phyloP scores from a whole-genome alignment of 352 stramenopile species.

The Phytophthora pinifolia region DNA sequence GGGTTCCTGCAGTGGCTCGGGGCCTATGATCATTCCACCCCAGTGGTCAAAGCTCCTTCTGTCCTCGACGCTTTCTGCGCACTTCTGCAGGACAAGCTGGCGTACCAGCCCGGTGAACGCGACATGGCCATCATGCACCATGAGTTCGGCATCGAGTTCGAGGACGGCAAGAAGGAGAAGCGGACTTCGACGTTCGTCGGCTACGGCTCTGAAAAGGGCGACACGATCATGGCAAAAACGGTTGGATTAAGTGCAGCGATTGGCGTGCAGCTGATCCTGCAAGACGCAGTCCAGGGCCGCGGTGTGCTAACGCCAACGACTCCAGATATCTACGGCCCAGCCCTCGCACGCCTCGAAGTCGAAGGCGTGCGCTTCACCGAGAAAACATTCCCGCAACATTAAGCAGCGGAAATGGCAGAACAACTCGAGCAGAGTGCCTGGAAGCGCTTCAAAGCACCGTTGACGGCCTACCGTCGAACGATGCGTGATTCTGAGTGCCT shows the following conservation, averaged over 20 bases:
- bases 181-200: conserved; percentile 91
- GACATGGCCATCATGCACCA: conserved; percentile 96
- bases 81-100: conserved; percentile 89
- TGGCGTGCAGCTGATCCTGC: conserved; percentile 93
- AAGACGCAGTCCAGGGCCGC: conserved; percentile 77
- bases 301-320: conserved; percentile 91
- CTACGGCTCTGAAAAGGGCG: conserved; percentile 88
- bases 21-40: conserved; percentile 53
- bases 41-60: conserved; percentile 52
- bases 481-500: conserved; percentile 11
- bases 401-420: conserved; percentile 10
- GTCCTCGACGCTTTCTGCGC: conserved; percentile 86
- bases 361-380: conserved; percentile 89
- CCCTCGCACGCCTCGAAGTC: conserved; percentile 79
- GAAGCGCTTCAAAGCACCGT: conserved; percentile 30
- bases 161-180: conserved; percentile 82
- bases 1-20: conserved; percentile 82
- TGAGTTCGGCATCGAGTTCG: conserved; percentile 83
- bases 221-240: conserved; percentile 96
- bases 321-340: conserved; percentile 89
- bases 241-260: conserved; percentile 94
- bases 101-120: conserved; percentile 89
- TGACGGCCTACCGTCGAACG: conserved; percentile 29
- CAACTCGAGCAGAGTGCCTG: background rate
- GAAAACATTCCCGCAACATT: conserved; percentile 58